Evolutionary conservation across 2,329 filamentous ascomycete genomes (phyloP).

Genomic region (Verticillium tricorpus): DNA sequence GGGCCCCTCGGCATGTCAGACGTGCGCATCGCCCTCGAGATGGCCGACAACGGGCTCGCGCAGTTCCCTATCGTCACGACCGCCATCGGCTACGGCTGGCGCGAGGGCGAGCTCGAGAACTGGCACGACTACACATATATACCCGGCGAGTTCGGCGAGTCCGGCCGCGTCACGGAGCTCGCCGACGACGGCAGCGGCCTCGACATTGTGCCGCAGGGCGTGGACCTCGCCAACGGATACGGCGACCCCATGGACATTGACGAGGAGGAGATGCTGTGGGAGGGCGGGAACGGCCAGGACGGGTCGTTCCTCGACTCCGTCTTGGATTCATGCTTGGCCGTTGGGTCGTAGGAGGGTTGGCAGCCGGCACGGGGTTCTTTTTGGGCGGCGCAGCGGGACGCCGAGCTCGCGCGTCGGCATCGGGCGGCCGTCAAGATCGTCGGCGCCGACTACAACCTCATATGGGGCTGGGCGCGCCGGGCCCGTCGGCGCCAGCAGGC

Average conservation of each 20-base stretch:
- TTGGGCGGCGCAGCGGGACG: not conserved
- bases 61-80: slow-evolving; percentile 74
- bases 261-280: slow-evolving; percentile 50
- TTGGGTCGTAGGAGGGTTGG: slow-evolving; percentile 26
- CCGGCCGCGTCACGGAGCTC: slow-evolving; percentile 2
- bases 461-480: not conserved
- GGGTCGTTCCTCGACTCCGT: slow-evolving; percentile 49
- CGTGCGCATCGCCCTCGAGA: slow-evolving; percentile 67
- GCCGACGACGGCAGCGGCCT: slow-evolving; percentile 12
- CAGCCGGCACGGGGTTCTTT: not conserved
- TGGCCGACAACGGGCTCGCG: slow-evolving; percentile 71
- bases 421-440: not conserved
- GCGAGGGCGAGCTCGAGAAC: slow-evolving; percentile 71
- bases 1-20: slow-evolving; percentile 74
- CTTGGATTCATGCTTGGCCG: slow-evolving; percentile 51
- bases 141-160: slow-evolving; percentile 22
- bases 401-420: not conserved
- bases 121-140: slow-evolving; percentile 57
- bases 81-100: slow-evolving; percentile 64
- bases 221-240: slow-evolving; percentile 40
- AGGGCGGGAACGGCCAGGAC: slow-evolving; percentile 51
- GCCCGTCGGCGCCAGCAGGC: not conserved
- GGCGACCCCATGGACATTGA: slow-evolving; percentile 58
- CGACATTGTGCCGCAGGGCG: slow-evolving; percentile 24
- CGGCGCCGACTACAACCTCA: not conserved